A percentile compares a stretch with the other conserved stretches of the same genome.
Evolutionary conservation across 2,329 filamentous ascomycete species (phyloP).

Genomic region (Aspergillus sclerotialis): DNA sequence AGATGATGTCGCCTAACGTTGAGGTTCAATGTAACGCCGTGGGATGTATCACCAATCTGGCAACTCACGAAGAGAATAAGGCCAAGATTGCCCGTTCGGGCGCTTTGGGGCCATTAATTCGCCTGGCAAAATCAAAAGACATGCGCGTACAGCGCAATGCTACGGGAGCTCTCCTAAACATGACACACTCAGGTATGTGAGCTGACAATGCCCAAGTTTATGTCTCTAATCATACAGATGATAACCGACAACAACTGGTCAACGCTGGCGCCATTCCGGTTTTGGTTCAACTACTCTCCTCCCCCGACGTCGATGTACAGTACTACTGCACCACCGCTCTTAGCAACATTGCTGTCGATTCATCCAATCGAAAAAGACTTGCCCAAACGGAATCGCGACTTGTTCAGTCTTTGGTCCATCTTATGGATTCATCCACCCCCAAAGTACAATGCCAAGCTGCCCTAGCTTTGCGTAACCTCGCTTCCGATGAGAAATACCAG

Average conservation of each 20-base stretch:
- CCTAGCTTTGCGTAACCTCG: constrained; percentile 84
- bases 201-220: constrained; percentile 1
- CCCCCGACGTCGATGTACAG: constrained; percentile 91
- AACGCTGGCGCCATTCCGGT: constrained; percentile 97
- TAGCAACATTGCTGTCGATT: constrained; percentile 96
- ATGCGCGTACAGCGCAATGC: constrained; percentile 98
- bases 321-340: constrained; percentile 99
- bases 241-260: constrained; percentile 95
- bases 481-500: constrained; percentile 97
- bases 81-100: constrained; percentile 95
- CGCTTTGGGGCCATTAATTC: constrained; percentile 81
- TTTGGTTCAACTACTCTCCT: constrained; percentile 87
- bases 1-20: constrained; percentile 97
- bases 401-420: constrained; percentile 85
- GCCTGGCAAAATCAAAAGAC: constrained; percentile 91
- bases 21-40: constrained; percentile 99
- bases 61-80: constrained; percentile 98
- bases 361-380: constrained; percentile 81
- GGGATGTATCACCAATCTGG: constrained; percentile 95
- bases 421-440: constrained; percentile 95
- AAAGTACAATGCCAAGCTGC: constrained; percentile 98
- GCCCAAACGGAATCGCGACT: constrained; percentile 85
- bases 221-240: constrained; percentile 52
- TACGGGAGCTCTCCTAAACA: constrained; percentile 91
- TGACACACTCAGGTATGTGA: constrained; percentile 89